Conservation (phyloP, 1,284 basidiomycete genomes). For the Pisolithus thermaeus region DNA sequence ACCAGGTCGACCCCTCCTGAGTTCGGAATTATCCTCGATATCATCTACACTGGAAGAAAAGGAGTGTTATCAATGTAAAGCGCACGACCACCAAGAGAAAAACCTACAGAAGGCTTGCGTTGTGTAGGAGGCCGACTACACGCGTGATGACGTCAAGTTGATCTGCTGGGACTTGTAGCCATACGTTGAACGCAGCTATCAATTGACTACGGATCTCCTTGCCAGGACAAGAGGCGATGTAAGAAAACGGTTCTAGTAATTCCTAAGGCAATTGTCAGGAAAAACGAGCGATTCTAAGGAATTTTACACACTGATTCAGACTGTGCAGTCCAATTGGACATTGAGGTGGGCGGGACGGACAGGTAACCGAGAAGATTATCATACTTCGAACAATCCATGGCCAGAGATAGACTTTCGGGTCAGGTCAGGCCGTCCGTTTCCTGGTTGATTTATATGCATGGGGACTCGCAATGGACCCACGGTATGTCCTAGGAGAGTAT, state of each 20-base stretch:
- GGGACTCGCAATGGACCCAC: background rate
- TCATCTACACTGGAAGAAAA: constrained; percentile 63
- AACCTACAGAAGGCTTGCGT: constrained; percentile 62
- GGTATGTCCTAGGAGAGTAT: background rate
- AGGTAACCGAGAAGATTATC: constrained; percentile 16
- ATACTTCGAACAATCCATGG: constrained; percentile 19
- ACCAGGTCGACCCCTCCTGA: constrained; percentile 74
- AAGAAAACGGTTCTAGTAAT: constrained; percentile 85
- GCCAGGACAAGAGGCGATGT: constrained; percentile 83
- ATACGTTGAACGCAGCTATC: constrained; percentile 89
- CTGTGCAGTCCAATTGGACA: constrained; percentile 8
- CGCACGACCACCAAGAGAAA: background rate
- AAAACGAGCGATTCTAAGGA: background rate
- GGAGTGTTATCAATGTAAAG: background rate
- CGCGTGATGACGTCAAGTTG: constrained; percentile 71
- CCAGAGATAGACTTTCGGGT: background rate
- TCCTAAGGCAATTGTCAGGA: constrained; percentile 25
- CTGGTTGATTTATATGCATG: background rate
- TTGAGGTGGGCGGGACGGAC: constrained; percentile 8
- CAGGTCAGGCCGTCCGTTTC: no score
- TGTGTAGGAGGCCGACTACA: constrained; percentile 90
- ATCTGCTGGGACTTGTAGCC: constrained; percentile 76
- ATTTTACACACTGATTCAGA: constrained; percentile 17
- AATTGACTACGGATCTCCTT: constrained; percentile 89
- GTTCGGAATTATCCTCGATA: constrained; percentile 76